Evolutionary conservation across 176 grass and related monocot genomes (phyloP).

Genomic region (Rhynchospora tenuis): DNA sequence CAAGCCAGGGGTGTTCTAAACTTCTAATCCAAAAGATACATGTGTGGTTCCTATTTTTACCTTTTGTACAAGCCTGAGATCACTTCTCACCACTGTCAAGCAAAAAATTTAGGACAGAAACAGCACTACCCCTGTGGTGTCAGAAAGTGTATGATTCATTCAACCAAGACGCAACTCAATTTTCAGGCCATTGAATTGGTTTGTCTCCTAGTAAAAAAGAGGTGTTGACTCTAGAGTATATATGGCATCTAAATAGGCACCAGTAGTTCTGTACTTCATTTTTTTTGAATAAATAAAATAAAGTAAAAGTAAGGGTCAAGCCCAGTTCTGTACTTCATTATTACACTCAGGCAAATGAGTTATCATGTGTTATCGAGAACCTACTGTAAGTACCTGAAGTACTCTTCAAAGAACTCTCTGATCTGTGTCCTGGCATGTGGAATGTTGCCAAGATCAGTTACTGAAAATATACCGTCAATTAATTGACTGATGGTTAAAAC

Average conservation of each 20-base stretch:
- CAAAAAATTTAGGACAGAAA: too few species aligned
- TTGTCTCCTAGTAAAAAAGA: background rate
- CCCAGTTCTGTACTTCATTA: too few species aligned
- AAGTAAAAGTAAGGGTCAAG: too few species aligned
- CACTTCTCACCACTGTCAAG: too few species aligned
- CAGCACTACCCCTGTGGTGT: too few species aligned
- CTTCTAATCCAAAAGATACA: background rate
- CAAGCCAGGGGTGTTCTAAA: too few species aligned
- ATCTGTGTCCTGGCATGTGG: background rate
- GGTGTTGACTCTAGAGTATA: background rate
- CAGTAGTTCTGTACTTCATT: background rate
- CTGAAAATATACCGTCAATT: background rate
- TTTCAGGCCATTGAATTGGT: constrained; percentile 4
- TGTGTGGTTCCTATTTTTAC: background rate
- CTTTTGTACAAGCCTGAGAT: too few species aligned
- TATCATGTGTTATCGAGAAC: too few species aligned
- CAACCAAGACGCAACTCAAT: background rate
- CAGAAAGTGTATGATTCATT: background rate
- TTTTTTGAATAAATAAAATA: too few species aligned
- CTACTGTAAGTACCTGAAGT: too few species aligned
- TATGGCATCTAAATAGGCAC: background rate
- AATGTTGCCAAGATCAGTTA: background rate
- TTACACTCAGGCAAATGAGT: background rate
- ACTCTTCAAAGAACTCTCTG: background rate
- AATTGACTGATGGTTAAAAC: too few species aligned